Evolutionary conservation across 352 stramenopile genomes (phyloP), one percentile per base, ranked within the genome.

Genomic region (Globisporangium sylvaticum): DNA sequence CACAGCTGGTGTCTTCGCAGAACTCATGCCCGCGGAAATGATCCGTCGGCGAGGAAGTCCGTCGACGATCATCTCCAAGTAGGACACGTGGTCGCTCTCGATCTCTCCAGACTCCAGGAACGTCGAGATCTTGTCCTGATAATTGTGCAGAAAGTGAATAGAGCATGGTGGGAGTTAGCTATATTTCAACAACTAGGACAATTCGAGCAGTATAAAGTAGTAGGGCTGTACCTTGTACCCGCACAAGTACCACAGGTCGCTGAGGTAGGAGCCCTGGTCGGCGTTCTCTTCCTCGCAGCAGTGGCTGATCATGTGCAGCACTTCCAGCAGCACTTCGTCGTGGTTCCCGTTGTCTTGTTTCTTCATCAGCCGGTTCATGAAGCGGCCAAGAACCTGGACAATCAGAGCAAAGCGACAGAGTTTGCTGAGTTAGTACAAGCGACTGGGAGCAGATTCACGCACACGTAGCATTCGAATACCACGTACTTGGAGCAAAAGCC

Each of bases 51-150:
- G 73, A 4, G 87, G 87, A 3, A 95, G 73, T 1, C 72, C 69
- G 31, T 90, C 83, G 5, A 92, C 65, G 39, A 93, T 76, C 73
- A 93, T 84, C 44, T 84, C 79, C 24, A 95, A 67, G 53, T 95
- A 95, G 29, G 76, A 86, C 20, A 89, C 73, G 32, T 76, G 83
- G 58, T 92, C 84, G 4, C 61, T 57, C 22, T 91, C 87, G 39
- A 90, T 62, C 12, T 88, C 70, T 27, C 76, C 73, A 0, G 73
- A 61, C 27, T 85, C 78, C 39, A 94, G 87, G 48, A 77, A 90
- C 20, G 71, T 68, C 7, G 73, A 44, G 3, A 88, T 67, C n/a
- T 81, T 91, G 10, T 80, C 64, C 72, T 94, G 39, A 2, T 50
- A 50, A 50, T 4, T 12, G 42, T 9, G 7, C 1, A 50, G 8